A percentile compares a stretch with the other conserved stretches of the same genome.
Conservation (phyloP, 352 stramenopile species). For the Phytophthora constricta region DNA sequence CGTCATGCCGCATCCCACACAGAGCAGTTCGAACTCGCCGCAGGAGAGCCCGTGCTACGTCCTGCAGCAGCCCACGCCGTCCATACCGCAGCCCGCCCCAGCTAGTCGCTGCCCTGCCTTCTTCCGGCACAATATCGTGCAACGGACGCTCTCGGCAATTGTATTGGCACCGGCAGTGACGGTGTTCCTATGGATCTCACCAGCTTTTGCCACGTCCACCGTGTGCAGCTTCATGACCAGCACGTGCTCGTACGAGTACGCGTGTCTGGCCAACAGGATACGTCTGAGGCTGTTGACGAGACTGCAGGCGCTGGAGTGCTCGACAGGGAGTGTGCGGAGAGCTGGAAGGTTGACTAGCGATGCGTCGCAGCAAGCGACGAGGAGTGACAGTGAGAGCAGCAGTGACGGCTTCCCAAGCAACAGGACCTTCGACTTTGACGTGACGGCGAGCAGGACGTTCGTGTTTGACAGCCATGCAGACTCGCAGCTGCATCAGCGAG, state of each 20-base stretch:
- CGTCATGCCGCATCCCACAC: slow-evolving; percentile 29
- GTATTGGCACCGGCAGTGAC: slow-evolving; percentile 72
- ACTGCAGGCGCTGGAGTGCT: slow-evolving; percentile 37
- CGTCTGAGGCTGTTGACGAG: slow-evolving; percentile 50
- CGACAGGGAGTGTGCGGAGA: slow-evolving; percentile 3
- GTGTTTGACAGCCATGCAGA: slow-evolving; percentile 22
- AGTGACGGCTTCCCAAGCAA: slow-evolving; percentile 26
- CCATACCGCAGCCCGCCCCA: slow-evolving; percentile 1
- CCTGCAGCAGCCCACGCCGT: background rate
- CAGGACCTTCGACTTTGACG: slow-evolving; percentile 17
- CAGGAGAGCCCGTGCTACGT: slow-evolving; percentile 21
- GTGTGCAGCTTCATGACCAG: slow-evolving; percentile 74
- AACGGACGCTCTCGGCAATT: slow-evolving; percentile 65
- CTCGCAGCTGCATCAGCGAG: slow-evolving; percentile 24
- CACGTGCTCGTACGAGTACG: slow-evolving; percentile 77
- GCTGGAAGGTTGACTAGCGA: slow-evolving; percentile 8
- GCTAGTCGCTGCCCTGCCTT: slow-evolving; percentile 25
- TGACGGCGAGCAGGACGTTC: slow-evolving; percentile 22
- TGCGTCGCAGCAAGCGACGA: slow-evolving; percentile 12
- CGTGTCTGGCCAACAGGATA: slow-evolving; percentile 76
- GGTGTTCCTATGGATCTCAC: slow-evolving; percentile 78
- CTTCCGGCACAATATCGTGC: slow-evolving; percentile 57
- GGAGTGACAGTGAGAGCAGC: slow-evolving; percentile 23
- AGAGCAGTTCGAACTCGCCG: slow-evolving; percentile 35
- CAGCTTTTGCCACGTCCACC: slow-evolving; percentile 66